phyloP scores from a whole-genome alignment of 1,284 basidiomycete genomes.

The Anthracocystis walkeri region DNA sequence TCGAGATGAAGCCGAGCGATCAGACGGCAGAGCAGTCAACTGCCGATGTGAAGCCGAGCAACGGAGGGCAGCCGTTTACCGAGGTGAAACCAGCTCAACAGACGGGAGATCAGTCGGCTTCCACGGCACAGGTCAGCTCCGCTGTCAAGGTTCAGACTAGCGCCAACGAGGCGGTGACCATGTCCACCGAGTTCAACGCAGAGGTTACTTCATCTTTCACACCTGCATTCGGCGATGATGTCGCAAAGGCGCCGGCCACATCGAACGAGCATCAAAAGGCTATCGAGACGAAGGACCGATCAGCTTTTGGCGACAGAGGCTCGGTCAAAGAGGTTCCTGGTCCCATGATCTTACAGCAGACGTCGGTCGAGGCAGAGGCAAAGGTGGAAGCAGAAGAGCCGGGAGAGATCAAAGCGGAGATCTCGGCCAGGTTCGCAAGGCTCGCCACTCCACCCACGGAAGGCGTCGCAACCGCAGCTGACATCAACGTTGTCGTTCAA shows the following conservation, averaged over 20 bases:
- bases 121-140: not conserved
- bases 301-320: not conserved
- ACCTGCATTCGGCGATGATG: constrained; percentile 3
- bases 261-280: not conserved
- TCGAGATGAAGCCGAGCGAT: not conserved
- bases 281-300: too few species aligned
- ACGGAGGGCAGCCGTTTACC: too few species aligned
- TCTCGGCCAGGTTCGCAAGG: not conserved
- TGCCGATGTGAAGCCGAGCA: not conserved
- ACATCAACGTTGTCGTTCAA: not conserved
- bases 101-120: too few species aligned
- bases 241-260: not conserved
- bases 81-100: too few species aligned
- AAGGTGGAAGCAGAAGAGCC: not conserved
- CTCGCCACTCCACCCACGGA: not conserved
- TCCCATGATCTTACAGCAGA: not conserved
- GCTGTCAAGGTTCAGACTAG: not conserved
- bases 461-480: not conserved
- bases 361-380: not conserved
- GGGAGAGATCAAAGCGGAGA: not conserved
- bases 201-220: not conserved
- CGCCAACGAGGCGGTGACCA: not conserved
- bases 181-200: not conserved
- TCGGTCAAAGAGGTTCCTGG: not conserved
- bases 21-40: not conserved